Percentiles rank a stretch among this genome's conserved stretches.
Evolutionary conservation across 129 eudicot species (phyloP).

Genomic region (Flaveria ramosissima): DNA sequence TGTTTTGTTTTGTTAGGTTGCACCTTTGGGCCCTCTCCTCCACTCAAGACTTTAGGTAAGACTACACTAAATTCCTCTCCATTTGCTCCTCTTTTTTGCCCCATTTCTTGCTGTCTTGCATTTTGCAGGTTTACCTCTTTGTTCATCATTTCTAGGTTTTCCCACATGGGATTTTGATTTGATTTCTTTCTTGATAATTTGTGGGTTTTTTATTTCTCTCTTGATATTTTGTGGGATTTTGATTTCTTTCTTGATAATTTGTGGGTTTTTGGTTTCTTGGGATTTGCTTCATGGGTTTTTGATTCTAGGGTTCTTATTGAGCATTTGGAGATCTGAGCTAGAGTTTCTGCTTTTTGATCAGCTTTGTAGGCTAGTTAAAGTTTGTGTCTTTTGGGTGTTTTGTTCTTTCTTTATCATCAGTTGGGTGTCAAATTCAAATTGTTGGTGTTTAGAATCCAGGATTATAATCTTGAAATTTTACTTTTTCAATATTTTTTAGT

Average conservation of each 20-base stretch:
- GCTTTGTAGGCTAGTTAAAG: conserved; percentile 40
- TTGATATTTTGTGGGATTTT: conserved; percentile 19
- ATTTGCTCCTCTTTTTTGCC: conserved; percentile 40
- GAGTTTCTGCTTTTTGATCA: conserved; percentile 35
- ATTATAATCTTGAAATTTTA: conserved; percentile 19
- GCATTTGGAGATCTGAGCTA: conserved; percentile 39
- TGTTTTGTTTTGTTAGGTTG: conserved; percentile 30
- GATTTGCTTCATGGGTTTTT: conserved; percentile 17
- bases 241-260: conserved; percentile 16
- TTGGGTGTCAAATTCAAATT: conserved; percentile 37
- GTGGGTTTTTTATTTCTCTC: conserved; percentile 31
- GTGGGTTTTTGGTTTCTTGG: conserved; percentile 11
- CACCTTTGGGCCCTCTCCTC: conserved; percentile 64
- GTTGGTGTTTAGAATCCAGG: conserved; percentile 5
- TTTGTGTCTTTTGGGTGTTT: conserved; percentile 40
- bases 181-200: conserved; percentile 17
- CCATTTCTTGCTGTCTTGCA: conserved; percentile 66
- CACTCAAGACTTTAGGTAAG: conserved; percentile 58
- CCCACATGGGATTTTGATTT: conserved; percentile 13
- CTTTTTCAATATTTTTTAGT: conserved; percentile 13
- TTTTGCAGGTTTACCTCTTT: conserved; percentile 19
- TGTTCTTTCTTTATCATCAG: conserved; percentile 25
- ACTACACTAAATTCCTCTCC: conserved; percentile 34
- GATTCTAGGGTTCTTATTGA: conserved; percentile 30
- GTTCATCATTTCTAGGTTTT: conserved; percentile 11